These are phyloP conservation scores for Angomonas desouzai DNA, from an alignment of 208 protist genomes.

Conservation along the genomic window DNA sequence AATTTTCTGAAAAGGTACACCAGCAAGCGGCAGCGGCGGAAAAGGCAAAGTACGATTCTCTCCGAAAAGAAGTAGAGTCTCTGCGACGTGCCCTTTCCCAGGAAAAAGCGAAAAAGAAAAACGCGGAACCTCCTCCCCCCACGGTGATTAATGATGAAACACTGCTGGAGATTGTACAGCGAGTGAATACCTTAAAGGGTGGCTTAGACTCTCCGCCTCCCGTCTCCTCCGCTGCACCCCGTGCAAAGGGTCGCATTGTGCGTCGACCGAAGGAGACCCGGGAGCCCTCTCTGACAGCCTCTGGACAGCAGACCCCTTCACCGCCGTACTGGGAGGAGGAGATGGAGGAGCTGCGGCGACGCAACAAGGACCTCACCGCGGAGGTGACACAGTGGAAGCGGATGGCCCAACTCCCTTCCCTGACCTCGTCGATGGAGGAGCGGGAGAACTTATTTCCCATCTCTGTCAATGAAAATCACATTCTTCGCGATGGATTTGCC, in stretches of 20 bases:
- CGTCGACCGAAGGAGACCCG: neutral
- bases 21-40: neutral
- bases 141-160: neutral
- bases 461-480: neutral
- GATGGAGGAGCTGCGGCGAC: conserved; percentile 50
- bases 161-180: neutral
- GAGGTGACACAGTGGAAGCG: conserved; percentile 25
- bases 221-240: neutral
- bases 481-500: neutral
- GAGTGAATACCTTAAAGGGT: neutral
- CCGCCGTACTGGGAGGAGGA: conserved; percentile 10
- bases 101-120: neutral
- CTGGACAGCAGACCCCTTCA: neutral
- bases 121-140: neutral
- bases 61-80: neutral
- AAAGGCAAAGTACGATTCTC: neutral
- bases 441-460: conserved; percentile 6
- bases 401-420: conserved; percentile 4
- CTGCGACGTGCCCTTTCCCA: neutral
- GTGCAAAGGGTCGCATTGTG: neutral
- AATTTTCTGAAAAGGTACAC: neutral
- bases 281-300: neutral
- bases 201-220: neutral
- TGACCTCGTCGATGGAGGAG: neutral
- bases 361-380: conserved; percentile 36